phyloP scores from a whole-genome alignment of 1,284 basidiomycete species.

The Ustilago cynodontis region DNA sequence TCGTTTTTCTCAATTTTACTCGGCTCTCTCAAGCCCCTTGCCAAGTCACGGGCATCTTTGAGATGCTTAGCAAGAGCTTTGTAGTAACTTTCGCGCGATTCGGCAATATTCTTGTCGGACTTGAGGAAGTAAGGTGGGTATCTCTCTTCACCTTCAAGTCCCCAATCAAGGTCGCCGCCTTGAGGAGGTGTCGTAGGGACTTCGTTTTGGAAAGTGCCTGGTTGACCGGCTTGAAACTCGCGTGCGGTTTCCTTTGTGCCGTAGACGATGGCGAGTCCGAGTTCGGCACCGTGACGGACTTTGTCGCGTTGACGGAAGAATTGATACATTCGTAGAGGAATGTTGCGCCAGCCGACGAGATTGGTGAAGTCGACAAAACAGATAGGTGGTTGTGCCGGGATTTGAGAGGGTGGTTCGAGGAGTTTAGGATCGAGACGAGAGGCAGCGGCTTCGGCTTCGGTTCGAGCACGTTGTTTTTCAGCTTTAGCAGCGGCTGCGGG shows the following conservation, averaged over 20 bases:
- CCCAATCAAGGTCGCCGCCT: conserved; percentile 80
- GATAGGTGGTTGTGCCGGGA: conserved; percentile 85
- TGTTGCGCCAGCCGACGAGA: conserved; percentile 85
- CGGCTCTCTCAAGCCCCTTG: conserved; percentile 81
- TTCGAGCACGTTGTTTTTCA: conserved; percentile 33
- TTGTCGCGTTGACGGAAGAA: conserved; percentile 92
- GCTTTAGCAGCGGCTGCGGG: conserved; percentile 46
- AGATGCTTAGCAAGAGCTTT: conserved; percentile 78
- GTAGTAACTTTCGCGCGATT: conserved; percentile 83
- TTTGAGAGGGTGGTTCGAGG: conserved; percentile 74
- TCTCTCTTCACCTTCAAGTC: conserved; percentile 77
- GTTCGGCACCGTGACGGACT: conserved; percentile 83
- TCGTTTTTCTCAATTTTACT: conserved; percentile 85
- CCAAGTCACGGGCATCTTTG: conserved; percentile 81
- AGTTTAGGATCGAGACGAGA: conserved; percentile 61
- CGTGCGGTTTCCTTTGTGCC: conserved; percentile 73
- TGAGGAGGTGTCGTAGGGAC: conserved; percentile 52
- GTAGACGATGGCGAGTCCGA: conserved; percentile 81
- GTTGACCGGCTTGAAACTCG: conserved; percentile 73
- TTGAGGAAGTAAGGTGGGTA: conserved; percentile 78
- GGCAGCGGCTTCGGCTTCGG: conserved; percentile 54
- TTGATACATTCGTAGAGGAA: conserved; percentile 88
- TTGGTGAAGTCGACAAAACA: conserved; percentile 89
- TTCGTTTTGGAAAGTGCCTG: conserved; percentile 27
- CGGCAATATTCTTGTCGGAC: conserved; percentile 77